A percentile compares a stretch with the other conserved stretches of the same genome.
Conservation (phyloP, 2,329 filamentous ascomycete species). For the Claviceps quebecensis region DNA sequence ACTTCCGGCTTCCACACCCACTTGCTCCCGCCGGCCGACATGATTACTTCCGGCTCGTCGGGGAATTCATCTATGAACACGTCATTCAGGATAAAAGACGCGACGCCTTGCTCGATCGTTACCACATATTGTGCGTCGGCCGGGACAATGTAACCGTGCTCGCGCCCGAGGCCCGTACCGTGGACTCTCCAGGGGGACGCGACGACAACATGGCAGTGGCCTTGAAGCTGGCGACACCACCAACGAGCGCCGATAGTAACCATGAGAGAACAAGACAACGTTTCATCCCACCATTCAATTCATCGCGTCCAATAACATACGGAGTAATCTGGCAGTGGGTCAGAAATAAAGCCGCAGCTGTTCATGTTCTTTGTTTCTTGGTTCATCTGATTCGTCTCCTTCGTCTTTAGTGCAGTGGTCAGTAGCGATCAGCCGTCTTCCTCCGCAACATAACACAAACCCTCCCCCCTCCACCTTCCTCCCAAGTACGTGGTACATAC, state of each 20-base stretch:
- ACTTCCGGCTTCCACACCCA: constrained; percentile 30
- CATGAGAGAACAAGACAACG: no score
- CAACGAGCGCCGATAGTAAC: constrained; percentile 28
- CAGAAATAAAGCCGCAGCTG: no score
- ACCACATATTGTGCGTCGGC: constrained; percentile 32
- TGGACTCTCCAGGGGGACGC: constrained; percentile 38
- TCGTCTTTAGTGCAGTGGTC: no score
- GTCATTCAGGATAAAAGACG: constrained; percentile 29
- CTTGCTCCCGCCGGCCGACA: constrained; percentile 42
- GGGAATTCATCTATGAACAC: constrained; percentile 32
- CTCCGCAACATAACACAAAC: no score
- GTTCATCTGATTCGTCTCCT: no score
- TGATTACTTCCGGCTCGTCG: constrained; percentile 35
- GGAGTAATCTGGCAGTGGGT: no score
- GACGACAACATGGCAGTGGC: constrained; percentile 31
- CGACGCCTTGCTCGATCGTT: constrained; percentile 31
- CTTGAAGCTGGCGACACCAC: constrained; percentile 37
- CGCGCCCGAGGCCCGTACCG: constrained; percentile 27
- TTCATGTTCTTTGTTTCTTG: no score
- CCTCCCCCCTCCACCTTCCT: no score
- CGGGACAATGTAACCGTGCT: constrained; percentile 15
- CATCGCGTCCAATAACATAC: no score
- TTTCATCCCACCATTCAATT: no score
- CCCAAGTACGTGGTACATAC: no score
- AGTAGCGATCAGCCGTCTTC: no score